phyloP scores from a whole-genome alignment of 2,329 filamentous ascomycete species.

The Aspergillus japonicus region DNA sequence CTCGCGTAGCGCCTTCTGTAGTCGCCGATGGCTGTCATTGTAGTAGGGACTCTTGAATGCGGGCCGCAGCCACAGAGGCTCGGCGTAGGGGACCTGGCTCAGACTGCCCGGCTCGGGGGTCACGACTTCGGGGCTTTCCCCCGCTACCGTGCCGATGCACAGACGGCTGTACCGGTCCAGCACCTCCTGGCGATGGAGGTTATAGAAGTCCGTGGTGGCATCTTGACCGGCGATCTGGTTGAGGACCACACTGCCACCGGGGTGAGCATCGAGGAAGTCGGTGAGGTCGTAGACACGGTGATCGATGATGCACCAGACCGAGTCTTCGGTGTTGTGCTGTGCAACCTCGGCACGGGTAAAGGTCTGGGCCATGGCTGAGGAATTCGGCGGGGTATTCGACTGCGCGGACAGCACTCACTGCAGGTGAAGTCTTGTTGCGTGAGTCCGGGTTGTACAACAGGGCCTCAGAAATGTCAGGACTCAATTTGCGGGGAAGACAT shows the following conservation, averaged over 20 bases:
- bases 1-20: conserved; percentile 68
- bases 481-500: not conserved
- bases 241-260: conserved; percentile 76
- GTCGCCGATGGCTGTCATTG: conserved; percentile 67
- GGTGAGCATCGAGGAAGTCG: conserved; percentile 82
- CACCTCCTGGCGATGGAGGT: conserved; percentile 89
- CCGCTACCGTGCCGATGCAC: conserved; percentile 71
- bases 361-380: conserved; percentile 23
- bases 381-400: not conserved
- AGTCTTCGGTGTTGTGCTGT: conserved; percentile 72
- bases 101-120: conserved; percentile 69
- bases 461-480: too few relatives aligned
- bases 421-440: too few relatives aligned
- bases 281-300: conserved; percentile 82
- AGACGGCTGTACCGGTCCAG: conserved; percentile 73
- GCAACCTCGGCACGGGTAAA: conserved; percentile 62
- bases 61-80: conserved; percentile 77
- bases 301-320: conserved; percentile 82
- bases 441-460: too few relatives aligned
- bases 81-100: conserved; percentile 76
- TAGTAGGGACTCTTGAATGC: conserved; percentile 79
- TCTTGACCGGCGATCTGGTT: conserved; percentile 78
- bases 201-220: conserved; percentile 82
- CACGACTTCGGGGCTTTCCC: conserved; percentile 73
- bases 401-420: not conserved